Conservation (phyloP, 1,139 yeast genomes). For the Zhuliangozyma blackwelliae region DNA sequence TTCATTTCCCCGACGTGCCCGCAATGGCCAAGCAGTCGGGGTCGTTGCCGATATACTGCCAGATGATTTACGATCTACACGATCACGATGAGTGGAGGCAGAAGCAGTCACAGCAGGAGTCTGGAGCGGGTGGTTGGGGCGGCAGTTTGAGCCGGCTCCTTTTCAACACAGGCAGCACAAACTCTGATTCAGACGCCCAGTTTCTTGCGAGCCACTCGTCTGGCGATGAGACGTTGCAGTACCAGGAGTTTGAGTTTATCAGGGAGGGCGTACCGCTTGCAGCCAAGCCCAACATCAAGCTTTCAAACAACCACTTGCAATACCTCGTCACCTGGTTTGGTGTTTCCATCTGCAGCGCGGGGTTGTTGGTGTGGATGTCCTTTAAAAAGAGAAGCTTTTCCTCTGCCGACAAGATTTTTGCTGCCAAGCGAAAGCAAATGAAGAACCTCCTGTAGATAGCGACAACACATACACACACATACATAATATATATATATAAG, state of each 20-base stretch:
- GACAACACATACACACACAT: not conserved
- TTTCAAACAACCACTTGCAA: conserved; percentile 87
- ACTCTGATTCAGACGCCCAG: conserved; percentile 13
- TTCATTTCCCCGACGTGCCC: conserved; percentile 72
- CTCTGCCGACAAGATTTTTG: conserved; percentile 39
- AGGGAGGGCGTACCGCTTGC: conserved; percentile 91
- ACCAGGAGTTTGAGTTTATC: conserved; percentile 49
- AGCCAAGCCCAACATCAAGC: conserved; percentile 68
- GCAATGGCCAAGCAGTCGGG: conserved; percentile 73
- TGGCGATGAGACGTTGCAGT: conserved; percentile 33
- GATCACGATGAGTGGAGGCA: conserved; percentile 55
- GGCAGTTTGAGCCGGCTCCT: conserved; percentile 10
- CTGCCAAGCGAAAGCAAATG: conserved; percentile 40
- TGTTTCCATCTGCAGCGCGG: conserved; percentile 64
- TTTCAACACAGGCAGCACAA: conserved; percentile 1
- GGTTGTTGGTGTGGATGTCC: conserved; percentile 45
- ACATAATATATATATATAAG: not conserved
- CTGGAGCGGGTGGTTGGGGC: conserved; percentile 1
- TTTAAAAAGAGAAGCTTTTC: conserved; percentile 27
- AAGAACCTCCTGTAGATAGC: conserved; percentile 10
- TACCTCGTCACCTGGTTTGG: conserved; percentile 96
- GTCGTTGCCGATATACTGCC: conserved; percentile 71
- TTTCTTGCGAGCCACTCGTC: conserved; percentile 15
- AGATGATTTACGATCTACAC: conserved; percentile 62
- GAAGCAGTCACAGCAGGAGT: conserved; percentile 3